These are phyloP conservation scores for Sporisorium reilianum DNA, from an alignment of 1,284 basidiomycete species.

Conservation along the genomic window DNA sequence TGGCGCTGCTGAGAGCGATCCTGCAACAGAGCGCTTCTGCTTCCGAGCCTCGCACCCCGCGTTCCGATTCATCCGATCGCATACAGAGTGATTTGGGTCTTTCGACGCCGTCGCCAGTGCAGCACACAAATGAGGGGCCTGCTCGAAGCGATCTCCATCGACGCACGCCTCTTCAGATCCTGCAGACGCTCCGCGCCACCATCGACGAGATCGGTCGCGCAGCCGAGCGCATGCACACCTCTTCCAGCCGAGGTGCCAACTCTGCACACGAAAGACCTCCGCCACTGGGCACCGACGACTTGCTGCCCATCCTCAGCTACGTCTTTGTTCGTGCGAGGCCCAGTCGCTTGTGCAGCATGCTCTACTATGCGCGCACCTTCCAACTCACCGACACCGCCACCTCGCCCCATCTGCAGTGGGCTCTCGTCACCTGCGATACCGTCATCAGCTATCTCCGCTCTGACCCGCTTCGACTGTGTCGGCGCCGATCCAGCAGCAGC, in stretches of 20 bases:
- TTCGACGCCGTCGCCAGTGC: not conserved
- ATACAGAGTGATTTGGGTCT: constrained; percentile 18
- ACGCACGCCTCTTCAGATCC: constrained; percentile 42
- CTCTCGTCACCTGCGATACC: constrained; percentile 40
- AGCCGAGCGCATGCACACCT: constrained; percentile 15
- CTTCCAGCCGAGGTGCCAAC: constrained; percentile 7
- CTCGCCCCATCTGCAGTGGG: constrained; percentile 38
- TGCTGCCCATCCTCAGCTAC: constrained; percentile 42
- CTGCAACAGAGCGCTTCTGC: not conserved
- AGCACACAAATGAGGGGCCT: not conserved
- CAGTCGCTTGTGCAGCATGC: constrained; percentile 28
- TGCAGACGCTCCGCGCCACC: constrained; percentile 37
- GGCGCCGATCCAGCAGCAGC: constrained; percentile 24
- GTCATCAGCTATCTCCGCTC: constrained; percentile 39
- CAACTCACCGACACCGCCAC: constrained; percentile 39
- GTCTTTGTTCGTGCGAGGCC: constrained; percentile 36
- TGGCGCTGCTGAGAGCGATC: constrained; percentile 4
- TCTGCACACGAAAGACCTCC: constrained; percentile 16
- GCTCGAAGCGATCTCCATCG: constrained; percentile 13
- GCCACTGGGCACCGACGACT: constrained; percentile 37
- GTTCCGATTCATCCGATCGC: not conserved
- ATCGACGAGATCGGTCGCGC: constrained; percentile 44
- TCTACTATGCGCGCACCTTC: constrained; percentile 45
- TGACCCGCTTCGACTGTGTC: constrained; percentile 38
- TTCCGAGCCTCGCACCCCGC: not conserved